phyloP scores from a whole-genome alignment of 2,329 filamentous ascomycete genomes.

The Penicillium nordicum region DNA sequence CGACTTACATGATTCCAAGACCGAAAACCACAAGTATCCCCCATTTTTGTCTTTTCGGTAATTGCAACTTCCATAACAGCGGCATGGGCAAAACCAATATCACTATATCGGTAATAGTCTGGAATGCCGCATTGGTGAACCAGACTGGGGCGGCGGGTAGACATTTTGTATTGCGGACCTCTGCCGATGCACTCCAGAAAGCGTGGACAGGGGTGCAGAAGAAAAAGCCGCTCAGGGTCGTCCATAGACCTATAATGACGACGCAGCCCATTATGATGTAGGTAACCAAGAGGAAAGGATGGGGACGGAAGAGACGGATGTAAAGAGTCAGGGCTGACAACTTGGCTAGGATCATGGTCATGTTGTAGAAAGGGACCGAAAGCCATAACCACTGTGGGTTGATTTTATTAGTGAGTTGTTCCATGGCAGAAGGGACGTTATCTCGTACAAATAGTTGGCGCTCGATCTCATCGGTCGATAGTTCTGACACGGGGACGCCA shows the following conservation, averaged over 20 bases:
- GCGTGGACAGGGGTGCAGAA: slow-evolving; percentile 25
- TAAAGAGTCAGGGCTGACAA: slow-evolving; percentile 33
- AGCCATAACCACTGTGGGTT: slow-evolving; percentile 26
- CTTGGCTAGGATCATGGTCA: slow-evolving; percentile 32
- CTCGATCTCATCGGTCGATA: slow-evolving; percentile 4
- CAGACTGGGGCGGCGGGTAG: slow-evolving; percentile 22
- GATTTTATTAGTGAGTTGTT: background rate
- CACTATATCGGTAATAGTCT: slow-evolving; percentile 27
- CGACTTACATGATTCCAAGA: slow-evolving; percentile 27
- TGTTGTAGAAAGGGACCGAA: slow-evolving; percentile 37
- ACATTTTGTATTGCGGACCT: slow-evolving; percentile 12
- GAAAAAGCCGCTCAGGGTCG: slow-evolving; percentile 26
- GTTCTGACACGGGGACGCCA: slow-evolving; percentile 5
- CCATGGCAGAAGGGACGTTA: accelerated
- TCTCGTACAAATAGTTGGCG: slow-evolving; percentile 24
- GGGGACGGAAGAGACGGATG: slow-evolving; percentile 29
- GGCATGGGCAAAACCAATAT: slow-evolving; percentile 30
- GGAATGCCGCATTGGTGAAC: slow-evolving; percentile 29
- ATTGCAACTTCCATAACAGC: slow-evolving; percentile 18
- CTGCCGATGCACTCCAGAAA: slow-evolving; percentile 21
- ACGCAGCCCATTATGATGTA: slow-evolving; percentile 20
- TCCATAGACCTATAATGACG: slow-evolving; percentile 26
- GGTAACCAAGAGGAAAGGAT: slow-evolving; percentile 18
- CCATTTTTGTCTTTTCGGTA: slow-evolving; percentile 23
- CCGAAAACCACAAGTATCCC: slow-evolving; percentile 29